A percentile compares a stretch with the other conserved stretches of the same genome.
phyloP scores from a whole-genome alignment of 2,329 filamentous ascomycete genomes.

The Myriosclerotinia scirpicola region DNA sequence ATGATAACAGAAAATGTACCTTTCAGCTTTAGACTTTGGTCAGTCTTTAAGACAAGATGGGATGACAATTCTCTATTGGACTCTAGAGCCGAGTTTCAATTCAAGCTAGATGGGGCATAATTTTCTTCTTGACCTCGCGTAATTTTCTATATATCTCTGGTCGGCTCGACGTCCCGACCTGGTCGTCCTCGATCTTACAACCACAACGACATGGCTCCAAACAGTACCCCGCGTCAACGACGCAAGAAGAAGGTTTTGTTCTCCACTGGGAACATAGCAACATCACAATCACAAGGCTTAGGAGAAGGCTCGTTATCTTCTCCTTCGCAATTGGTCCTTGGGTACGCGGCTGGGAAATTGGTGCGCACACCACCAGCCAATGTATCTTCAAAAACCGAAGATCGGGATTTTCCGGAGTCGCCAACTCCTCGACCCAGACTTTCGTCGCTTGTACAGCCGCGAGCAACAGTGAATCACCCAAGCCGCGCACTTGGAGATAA shows the following conservation, averaged over 20 bases:
- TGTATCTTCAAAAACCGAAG: neutral
- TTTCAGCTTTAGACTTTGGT: neutral
- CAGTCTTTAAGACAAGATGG: neutral
- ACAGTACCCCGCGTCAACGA: neutral
- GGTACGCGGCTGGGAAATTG: neutral
- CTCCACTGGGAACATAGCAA: neutral
- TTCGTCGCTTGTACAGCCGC: neutral
- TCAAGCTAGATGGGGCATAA: neutral
- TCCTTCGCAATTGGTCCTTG: slow-evolving; percentile 6
- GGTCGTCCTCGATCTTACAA: neutral
- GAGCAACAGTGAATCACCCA: slow-evolving; percentile 1
- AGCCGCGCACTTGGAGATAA: neutral
- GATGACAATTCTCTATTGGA: slow-evolving; percentile 6
- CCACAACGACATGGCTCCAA: slow-evolving; percentile 6
- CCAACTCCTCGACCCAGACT: neutral
- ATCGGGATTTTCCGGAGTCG: neutral
- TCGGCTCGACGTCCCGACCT: neutral
- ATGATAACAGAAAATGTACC: neutral
- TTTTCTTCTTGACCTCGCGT: neutral
- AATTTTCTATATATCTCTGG: neutral
- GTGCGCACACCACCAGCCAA: neutral
- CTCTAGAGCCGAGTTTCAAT: neutral
- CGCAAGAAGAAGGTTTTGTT: neutral
- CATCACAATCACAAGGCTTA: neutral
- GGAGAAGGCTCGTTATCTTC: neutral